phyloP scores from a whole-genome alignment of 306 rosid species.

The Acacia acuminata region DNA sequence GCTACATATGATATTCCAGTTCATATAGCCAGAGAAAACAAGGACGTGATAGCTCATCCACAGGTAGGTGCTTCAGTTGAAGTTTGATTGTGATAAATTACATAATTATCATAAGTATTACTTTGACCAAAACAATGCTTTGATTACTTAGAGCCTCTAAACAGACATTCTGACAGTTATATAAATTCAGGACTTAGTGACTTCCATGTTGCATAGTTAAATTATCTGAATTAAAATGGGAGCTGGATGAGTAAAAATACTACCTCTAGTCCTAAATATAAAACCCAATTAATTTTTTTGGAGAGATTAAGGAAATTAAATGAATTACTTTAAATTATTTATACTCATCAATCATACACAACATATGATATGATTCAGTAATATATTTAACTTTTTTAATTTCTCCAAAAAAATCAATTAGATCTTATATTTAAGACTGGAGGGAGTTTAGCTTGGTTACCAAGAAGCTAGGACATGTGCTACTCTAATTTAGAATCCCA shows the following conservation, averaged over 20 bases:
- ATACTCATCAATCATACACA: no score
- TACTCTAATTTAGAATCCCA: background rate
- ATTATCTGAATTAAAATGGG: background rate
- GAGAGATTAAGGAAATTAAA: no score
- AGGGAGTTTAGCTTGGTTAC: background rate
- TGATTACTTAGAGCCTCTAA: background rate
- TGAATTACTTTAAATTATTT: no score
- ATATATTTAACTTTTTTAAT: no score
- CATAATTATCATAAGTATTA: background rate
- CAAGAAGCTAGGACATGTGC: background rate
- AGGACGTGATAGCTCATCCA: constrained; percentile 75
- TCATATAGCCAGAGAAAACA: constrained; percentile 58
- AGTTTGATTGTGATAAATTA: constrained; percentile 12
- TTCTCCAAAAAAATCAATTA: no score
- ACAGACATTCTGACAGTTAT: background rate
- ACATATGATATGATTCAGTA: no score
- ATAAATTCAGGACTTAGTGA: background rate
- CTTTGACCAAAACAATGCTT: background rate
- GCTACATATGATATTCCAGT: constrained; percentile 77
- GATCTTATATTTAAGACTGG: no score
- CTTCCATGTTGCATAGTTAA: background rate
- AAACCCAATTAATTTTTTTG: no score
- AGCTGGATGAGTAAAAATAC: background rate
- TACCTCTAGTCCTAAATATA: no score
- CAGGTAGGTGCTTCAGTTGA: constrained; percentile 63